phyloP scores from a whole-genome alignment of 768 basidiomycete genomes.

The Rhodotorula paludigena region DNA sequence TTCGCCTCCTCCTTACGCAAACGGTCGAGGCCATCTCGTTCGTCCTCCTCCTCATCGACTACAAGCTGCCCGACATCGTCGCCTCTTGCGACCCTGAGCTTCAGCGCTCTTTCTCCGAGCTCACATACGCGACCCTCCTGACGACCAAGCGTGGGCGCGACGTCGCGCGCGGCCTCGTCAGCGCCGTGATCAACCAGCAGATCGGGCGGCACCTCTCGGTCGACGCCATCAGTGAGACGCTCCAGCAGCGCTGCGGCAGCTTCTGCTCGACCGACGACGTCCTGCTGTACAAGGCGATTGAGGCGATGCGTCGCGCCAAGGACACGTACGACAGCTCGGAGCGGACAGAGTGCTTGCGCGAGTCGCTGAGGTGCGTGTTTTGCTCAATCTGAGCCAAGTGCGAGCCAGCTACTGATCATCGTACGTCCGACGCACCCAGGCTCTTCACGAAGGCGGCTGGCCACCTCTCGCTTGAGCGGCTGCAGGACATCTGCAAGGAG shows the following conservation, averaged over 20 bases:
- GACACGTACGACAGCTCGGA: constrained; percentile 71
- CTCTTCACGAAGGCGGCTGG: constrained; percentile 83
- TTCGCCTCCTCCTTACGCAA: constrained; percentile 68
- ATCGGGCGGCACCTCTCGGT: constrained; percentile 98
- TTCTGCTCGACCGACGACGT: constrained; percentile 99
- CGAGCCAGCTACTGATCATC: no score
- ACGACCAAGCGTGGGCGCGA: constrained; percentile 80
- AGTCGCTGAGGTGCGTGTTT: constrained; percentile 69
- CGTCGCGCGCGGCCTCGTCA: constrained; percentile 83
- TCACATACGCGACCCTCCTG: constrained; percentile 83
- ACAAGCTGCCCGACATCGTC: constrained; percentile 77
- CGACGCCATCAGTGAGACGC: constrained; percentile 88
- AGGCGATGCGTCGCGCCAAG: constrained; percentile 83
- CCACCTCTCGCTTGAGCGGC: constrained; percentile 73
- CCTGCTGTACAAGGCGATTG: constrained; percentile 94
- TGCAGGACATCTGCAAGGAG: constrained; percentile 80
- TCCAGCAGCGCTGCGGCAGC: constrained; percentile 90
- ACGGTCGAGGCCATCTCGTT: constrained; percentile 94
- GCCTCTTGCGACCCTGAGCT: constrained; percentile 63
- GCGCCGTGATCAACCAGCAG: constrained; percentile 94
- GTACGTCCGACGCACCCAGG: constrained; percentile 55
- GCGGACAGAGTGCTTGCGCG: constrained; percentile 70
- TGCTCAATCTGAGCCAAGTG: not conserved
- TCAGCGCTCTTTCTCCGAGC: constrained; percentile 62
- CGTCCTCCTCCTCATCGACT: constrained; percentile 83